Evolutionary conservation across 495 filamentous ascomycete species (phyloP).

Genomic region (Durotheca rogersii): DNA sequence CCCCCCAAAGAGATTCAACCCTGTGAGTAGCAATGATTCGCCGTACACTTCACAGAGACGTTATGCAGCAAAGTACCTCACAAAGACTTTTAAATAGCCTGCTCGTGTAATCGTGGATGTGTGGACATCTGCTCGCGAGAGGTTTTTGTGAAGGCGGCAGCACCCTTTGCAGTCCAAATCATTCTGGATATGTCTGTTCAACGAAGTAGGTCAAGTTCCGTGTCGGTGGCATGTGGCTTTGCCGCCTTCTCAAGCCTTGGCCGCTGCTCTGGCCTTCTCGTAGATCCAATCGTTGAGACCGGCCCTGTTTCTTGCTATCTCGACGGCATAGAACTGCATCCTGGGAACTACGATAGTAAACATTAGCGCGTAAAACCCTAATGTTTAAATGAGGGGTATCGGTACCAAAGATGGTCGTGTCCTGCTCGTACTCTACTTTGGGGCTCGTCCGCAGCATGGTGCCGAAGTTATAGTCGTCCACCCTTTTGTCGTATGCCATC

Average conservation of each 20-base stretch:
- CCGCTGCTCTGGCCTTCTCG: constrained; percentile 59
- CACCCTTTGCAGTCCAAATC: too few relatives aligned
- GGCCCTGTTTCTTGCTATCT: constrained; percentile 86
- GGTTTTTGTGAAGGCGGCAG: not conserved
- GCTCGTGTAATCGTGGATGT: too few relatives aligned
- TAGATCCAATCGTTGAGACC: constrained; percentile 97
- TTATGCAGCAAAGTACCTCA: too few relatives aligned
- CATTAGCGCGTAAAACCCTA: constrained; percentile 2
- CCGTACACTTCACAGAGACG: too few relatives aligned
- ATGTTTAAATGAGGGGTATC: too few relatives aligned
- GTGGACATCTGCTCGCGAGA: too few relatives aligned
- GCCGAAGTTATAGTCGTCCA: constrained; percentile 96
- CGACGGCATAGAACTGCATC: constrained; percentile 98
- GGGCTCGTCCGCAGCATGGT: constrained; percentile 82
- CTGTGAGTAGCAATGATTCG: too few relatives aligned
- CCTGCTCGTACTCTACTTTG: constrained; percentile 78
- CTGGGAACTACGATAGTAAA: constrained; percentile 57
- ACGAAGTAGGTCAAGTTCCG: not conserved
- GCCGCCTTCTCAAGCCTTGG: constrained; percentile 20
- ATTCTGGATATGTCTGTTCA: too few relatives aligned
- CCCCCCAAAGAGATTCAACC: too few relatives aligned
- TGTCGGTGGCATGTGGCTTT: not conserved
- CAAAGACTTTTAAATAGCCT: too few relatives aligned
- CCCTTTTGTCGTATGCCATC: constrained; percentile 86
- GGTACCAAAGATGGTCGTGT: constrained; percentile 88